Base-by-base conservation (phyloP, 2,329 filamentous ascomycete species). In the Paradendryphiella salina region DNA sequence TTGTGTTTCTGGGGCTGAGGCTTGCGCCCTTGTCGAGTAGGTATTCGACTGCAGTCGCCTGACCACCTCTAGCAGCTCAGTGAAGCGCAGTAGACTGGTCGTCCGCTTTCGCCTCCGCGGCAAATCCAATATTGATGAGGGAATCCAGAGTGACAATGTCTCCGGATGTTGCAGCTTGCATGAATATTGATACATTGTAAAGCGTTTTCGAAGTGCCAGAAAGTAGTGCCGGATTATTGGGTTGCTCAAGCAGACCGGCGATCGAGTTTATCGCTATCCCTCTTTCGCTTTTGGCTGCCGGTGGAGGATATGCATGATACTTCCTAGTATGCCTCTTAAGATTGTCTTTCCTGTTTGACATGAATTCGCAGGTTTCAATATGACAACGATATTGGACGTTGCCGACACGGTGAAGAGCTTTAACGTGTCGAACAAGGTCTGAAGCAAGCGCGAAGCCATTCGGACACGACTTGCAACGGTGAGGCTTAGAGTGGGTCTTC, bases 11-110 rank as follows among this genome's bases (percentile, higher is more conserved):
- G 13, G n/a, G 5, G 3, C 45, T 4, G 1, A 46, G 8, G 1
- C 9, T 13, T 13, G 58, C 53, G 3, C 48, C 51, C 11, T 29
- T 26, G 0, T 34, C 8, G 0, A 61, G 14, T 1, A 61, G 20
- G 17, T 45, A 38, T 0, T 41, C 5, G 4, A 59, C 11, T 2
- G 26, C 37, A 0, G 0, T 15, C 3, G 13, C 13, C 3, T 57
- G 56, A n/a, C 52, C 45, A 3, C 39, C 34, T 28, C 32, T 42
- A 15, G 54, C 51, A 9, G 56, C 58, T 14, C 58, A 59, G 9
- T 61, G 58, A 2, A 59, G 21, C 7, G 39, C 53, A 6, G 58
- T 57, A 1, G 34, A 57, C 5, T 34, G 17, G 8, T 61, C 56
- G 3, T 35, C 39, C 1, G 53, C 50, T 21, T 28, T 18, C 0